These are phyloP conservation scores for Cardiospermum halicacabum DNA, from an alignment of 345 rosid species.

Conservation along the genomic window DNA sequence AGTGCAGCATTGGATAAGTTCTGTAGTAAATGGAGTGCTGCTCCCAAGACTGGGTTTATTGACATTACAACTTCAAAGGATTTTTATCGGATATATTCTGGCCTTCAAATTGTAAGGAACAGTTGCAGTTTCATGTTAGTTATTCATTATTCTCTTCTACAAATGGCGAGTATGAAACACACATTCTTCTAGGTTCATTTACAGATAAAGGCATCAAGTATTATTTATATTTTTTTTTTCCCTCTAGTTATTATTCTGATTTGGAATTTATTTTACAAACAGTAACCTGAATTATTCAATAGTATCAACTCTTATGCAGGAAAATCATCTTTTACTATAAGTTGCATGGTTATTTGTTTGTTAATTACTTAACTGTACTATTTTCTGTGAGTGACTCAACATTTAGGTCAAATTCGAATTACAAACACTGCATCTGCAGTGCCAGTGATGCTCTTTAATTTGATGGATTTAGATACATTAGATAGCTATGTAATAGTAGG, in stretches of 20 bases:
- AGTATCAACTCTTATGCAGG: neutral
- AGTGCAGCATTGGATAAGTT: conserved; percentile 93
- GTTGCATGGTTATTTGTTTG: neutral
- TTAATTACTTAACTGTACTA: neutral
- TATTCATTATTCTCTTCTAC: neutral
- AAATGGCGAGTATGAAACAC: conserved; percentile 6
- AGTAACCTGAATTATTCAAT: no score
- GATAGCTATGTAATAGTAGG: neutral
- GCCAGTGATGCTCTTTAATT: neutral
- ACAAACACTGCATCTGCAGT: neutral
- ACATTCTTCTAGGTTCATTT: neutral
- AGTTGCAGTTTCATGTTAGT: conserved; percentile 9
- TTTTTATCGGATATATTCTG: conserved; percentile 87
- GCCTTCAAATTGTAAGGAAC: conserved; percentile 87
- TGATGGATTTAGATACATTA: neutral
- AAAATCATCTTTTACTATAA: neutral
- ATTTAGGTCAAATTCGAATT: neutral
- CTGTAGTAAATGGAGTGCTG: conserved; percentile 92
- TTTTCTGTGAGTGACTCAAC: neutral
- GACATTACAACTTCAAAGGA: conserved; percentile 97
- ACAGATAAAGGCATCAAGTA: neutral
- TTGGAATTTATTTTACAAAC: no score
- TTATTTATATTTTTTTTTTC: neutral
- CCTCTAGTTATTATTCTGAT: neutral
- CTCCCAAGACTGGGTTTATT: conserved; percentile 93